Evolutionary conservation across 306 rosid species (phyloP).

Genomic region (Citrullus colocynthis): DNA sequence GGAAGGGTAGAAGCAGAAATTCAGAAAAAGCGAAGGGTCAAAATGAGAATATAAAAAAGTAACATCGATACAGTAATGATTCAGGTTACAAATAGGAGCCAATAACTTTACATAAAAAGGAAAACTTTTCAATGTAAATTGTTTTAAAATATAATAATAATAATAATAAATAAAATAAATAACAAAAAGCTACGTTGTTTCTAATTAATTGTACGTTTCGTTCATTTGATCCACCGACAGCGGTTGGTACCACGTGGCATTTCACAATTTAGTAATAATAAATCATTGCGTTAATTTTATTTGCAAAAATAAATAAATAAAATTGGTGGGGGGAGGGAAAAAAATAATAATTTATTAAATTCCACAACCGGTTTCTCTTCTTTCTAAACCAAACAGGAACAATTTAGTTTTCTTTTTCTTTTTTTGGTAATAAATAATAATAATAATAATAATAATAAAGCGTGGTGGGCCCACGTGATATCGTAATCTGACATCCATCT

Average conservation of each 20-base stretch:
- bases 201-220: background rate
- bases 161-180: background rate
- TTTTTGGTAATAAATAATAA: background rate
- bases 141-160: background rate
- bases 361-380: background rate
- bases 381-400: background rate
- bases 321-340: background rate
- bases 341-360: background rate
- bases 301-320: background rate
- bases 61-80: background rate
- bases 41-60: background rate
- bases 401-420: background rate
- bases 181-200: background rate
- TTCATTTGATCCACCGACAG: background rate
- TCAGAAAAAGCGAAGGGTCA: background rate
- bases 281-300: background rate
- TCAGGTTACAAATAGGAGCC: background rate
- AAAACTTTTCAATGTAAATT: background rate
- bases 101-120: background rate
- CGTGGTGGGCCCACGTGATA: background rate
- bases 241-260: constrained; percentile 7
- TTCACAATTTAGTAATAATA: background rate
- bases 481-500: background rate
- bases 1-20: background rate
- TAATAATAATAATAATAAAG: background rate